Evolutionary conservation across 2,329 filamentous ascomycete species (phyloP), one percentile per base, ranked within the genome.

Genomic region (Penicillium nordicum): DNA sequence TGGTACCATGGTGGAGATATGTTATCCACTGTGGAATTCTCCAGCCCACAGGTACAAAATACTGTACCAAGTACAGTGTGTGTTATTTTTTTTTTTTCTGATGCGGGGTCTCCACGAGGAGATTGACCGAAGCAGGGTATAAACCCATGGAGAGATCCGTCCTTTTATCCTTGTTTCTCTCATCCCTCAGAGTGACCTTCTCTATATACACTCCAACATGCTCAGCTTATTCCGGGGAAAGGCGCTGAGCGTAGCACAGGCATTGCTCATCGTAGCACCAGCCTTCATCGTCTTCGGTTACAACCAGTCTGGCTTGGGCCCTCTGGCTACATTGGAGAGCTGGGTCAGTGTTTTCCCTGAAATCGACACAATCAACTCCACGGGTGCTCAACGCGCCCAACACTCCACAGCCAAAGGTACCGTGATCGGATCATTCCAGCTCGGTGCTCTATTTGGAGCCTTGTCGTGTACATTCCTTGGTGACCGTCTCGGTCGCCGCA

Each of bases 401-500:
- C 62, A 69, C 18, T 67, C 65, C 1, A 63, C 57, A 5, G 30
- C 32, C 14, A 50, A 54, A 66, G 70, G 71, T 38, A 65, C 67
- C 16, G 66, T 68, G 1, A 69, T 74, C 38, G 62, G 57, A 5
- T 49, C 57, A 23, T 62, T 62, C 21, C 53, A 60, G 25, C 47
- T 63, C 14, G 61, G 63, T 21, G 61, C 56, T n/a, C 46, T 63
- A 1, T 18, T 65, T 0, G 63, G 63, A 21, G 47, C 59, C 1
- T 54, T 66, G 7, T 57, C 59, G 16, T 66, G 63, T 38, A 52
- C 53, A 18, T 52, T 46, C n/a, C 51, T 75, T 1, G 79, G 79
- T 32, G 76, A 82, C 41, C 63, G 67, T 1, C 74, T 80, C 23
- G 80, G 80, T 29, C 75, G 80, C 23, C 72, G 74, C 27, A 72